Base-by-base conservation (phyloP, 345 rosid species). In the Eutrema heterophyllum region DNA sequence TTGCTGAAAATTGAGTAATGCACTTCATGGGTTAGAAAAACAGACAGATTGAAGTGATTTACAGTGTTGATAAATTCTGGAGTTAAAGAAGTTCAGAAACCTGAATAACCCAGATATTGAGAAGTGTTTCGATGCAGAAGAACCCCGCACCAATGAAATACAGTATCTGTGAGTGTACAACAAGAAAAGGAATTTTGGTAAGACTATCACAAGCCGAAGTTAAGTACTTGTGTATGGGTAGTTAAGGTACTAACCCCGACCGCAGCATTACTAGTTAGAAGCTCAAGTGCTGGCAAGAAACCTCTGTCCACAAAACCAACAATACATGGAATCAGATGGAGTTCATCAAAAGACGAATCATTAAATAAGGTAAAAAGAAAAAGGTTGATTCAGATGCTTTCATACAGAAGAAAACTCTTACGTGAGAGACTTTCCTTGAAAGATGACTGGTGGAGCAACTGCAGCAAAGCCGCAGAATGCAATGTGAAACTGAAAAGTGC, bases 91-190 rank as follows among this genome's bases (percentile, higher is more conserved):
- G 48, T 70, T 78, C 30, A 57, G 45, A 62, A 54, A 94, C 99
- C 99, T 91, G 97, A 73, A 90, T 87, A 82, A 96, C 99, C 99
- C 99, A 96, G 72, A 96, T 77, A 78, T 97, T 96, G 81, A 92
- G 83, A 55, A 86, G 29, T 35, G 97, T 86, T 81, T 96, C 98
- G 5, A 89, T 16, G 50, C 84, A 77, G 82, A 96, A 92, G 65
- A 79, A 77, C 15, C 84, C 98, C 39, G 90, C 90, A 67, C 99
- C 99, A 53, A 96, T 73, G 15, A 92, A 82, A 85, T 92, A 96
- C 72, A 92, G 75, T 68, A 84, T 79, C 98, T 95, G 87, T 78
- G 82, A 50, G 62, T 62, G 50, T 52, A 60, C 29, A 33, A 40
- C 1, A 15, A 35, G 2, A 26, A 18, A 52, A 55, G 46, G 38